Evolutionary conservation across 176 grass and related monocot genomes (phyloP), one percentile per base, ranked within the genome.

Genomic region (Secale cereale): DNA sequence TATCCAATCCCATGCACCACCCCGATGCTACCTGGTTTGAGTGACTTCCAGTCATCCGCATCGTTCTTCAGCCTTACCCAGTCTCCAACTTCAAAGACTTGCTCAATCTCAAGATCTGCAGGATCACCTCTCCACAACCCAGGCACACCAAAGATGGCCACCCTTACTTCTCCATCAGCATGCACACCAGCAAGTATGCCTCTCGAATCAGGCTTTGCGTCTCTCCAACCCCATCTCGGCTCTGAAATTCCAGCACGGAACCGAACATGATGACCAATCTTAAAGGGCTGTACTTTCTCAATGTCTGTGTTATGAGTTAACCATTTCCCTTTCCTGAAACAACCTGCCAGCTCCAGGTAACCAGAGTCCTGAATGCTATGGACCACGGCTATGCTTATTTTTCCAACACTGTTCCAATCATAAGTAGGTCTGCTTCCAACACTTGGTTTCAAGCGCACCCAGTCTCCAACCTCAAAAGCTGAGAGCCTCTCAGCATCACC

Each of bases 211-310:
- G 86, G 92, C n/a, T 54, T 72, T 19, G 97, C 90, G 68, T 89
- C 97, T 92, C 97, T 91, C 97, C 97, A 99, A 68, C 97, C 97
- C 97, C 97, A 99, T 84, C 92, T 94, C 56, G 97, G 97, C 66
- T 99, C 97, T 86, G 79, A 83, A 85, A 99, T 85, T 72, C 92
- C 94, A 64, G 80, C 35, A 36, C 91, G 91, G 79, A 99, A 99
- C 52, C 61, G 73, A 74, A 99, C 97, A 91, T 96, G 87, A 66
- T 87, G 85, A 32, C 97, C 97, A 82, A 92, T 87, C 84, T 91
- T 97, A 13, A 99, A 88, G 74, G 89, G 83, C 19, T 88, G 90
- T 61, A 99, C 86, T 87, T 99, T 99, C 80, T 99, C 94, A 62
- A 99, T 86, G 63, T 97, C 97, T 82, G 93, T 92, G 74, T 89